phyloP scores from a whole-genome alignment of 768 basidiomycete genomes.

The Cystobasidium onofrii region DNA sequence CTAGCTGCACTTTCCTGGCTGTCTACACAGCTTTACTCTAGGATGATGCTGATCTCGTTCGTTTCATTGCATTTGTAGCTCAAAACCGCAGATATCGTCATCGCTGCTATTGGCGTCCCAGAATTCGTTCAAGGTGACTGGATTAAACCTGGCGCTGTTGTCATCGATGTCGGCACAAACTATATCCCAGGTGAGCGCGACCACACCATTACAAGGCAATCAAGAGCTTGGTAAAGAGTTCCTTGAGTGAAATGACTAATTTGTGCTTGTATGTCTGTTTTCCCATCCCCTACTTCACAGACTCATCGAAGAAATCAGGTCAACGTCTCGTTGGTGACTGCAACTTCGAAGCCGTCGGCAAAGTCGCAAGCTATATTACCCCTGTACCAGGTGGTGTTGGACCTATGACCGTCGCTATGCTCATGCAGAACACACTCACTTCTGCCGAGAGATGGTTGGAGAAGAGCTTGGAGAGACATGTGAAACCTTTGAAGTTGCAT shows the following conservation, averaged over 20 bases:
- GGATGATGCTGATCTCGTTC: neutral
- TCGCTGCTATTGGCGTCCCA: conserved; percentile 92
- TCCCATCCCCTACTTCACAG: too few species aligned
- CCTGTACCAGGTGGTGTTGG: conserved; percentile 98
- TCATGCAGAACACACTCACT: conserved; percentile 86
- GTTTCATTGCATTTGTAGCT: conserved; percentile 51
- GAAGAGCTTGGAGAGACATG: conserved; percentile 57
- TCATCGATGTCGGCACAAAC: conserved; percentile 98
- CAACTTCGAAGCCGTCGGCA: conserved; percentile 66
- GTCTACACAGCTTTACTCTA: too few species aligned
- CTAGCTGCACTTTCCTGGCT: too few species aligned
- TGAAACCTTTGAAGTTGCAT: conserved; percentile 66
- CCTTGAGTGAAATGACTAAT: neutral
- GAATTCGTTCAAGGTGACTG: conserved; percentile 85
- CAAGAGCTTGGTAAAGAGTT: too few species aligned
- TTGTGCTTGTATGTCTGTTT: too few species aligned
- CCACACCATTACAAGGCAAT: too few species aligned
- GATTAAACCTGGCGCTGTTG: conserved; percentile 88
- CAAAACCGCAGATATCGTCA: conserved; percentile 76
- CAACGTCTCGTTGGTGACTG: conserved; percentile 95
- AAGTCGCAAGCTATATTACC: conserved; percentile 80
- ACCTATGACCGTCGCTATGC: conserved; percentile 98
- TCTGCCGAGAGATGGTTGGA: conserved; percentile 76
- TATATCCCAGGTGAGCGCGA: conserved; percentile 72
- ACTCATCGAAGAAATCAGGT: conserved; percentile 84